Evolutionary conservation across 2,329 filamentous ascomycete genomes (phyloP).

Genomic region (Thermothelomyces thermophilus): DNA sequence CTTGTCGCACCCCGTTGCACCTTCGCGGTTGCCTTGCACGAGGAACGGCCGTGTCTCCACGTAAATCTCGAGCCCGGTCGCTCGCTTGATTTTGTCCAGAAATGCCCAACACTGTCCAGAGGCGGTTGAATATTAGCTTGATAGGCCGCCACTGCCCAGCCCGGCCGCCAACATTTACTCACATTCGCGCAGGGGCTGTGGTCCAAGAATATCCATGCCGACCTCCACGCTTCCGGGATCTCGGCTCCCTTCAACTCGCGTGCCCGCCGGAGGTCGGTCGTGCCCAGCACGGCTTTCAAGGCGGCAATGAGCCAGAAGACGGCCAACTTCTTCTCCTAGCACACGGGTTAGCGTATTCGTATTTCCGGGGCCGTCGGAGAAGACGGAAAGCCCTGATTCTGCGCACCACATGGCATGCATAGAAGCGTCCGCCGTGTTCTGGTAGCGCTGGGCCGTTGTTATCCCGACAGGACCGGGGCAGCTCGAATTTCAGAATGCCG

Average conservation of each 20-base stretch:
- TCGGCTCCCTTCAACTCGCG: constrained; percentile 1
- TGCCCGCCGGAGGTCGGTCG: constrained; percentile 6
- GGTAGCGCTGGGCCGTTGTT: constrained; percentile 1
- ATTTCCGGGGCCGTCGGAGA: too few species aligned
- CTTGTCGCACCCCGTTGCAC: not conserved
- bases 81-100: not conserved
- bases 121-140: not conserved
- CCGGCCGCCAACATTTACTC: not conserved
- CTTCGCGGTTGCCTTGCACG: not conserved
- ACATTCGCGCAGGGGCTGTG: constrained; percentile 17
- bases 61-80: constrained; percentile 1
- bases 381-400: not conserved
- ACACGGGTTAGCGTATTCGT: not conserved
- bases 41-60: constrained; percentile 4
- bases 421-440: constrained; percentile 12
- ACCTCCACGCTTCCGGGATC: not conserved
- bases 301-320: constrained; percentile 15
- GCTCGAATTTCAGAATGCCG: constrained; percentile 1
- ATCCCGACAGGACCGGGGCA: constrained; percentile 1
- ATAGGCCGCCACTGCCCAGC: not conserved
- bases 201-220: constrained; percentile 12
- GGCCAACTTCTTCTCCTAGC: constrained; percentile 19
- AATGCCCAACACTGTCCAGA: constrained; percentile 13
- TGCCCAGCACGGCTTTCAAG: constrained; percentile 3
- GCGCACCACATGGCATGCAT: constrained; percentile 2